Evolutionary conservation across 768 basidiomycete genomes (phyloP).

Genomic region (Gelatoporia subvermispora): DNA sequence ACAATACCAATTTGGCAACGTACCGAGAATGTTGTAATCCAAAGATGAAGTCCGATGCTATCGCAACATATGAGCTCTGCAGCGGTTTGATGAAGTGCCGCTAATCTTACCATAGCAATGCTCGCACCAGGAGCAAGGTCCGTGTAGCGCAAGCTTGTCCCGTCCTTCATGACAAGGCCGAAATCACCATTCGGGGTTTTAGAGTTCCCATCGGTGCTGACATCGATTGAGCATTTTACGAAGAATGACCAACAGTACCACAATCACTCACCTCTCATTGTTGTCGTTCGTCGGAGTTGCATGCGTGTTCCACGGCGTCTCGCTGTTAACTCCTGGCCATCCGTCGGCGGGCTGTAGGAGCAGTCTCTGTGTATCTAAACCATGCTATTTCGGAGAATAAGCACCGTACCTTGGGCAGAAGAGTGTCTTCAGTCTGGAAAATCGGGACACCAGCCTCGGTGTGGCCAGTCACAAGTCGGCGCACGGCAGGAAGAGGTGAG

Average conservation of each 20-base stretch:
- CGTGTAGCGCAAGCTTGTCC: slow-evolving; percentile 47
- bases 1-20: slow-evolving; percentile 9
- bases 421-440: slow-evolving; percentile 33
- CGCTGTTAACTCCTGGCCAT: slow-evolving; percentile 28
- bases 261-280: slow-evolving; percentile 34
- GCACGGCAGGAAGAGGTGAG: slow-evolving; percentile 32
- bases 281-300: slow-evolving; percentile 52
- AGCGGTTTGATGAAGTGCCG: not conserved
- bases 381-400: slow-evolving; percentile 1
- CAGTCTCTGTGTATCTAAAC: not conserved
- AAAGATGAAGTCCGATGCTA: slow-evolving; percentile 48
- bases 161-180: slow-evolving; percentile 38
- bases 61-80: slow-evolving; percentile 21
- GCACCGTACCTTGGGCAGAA: slow-evolving; percentile 20
- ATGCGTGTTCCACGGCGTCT: slow-evolving; percentile 45
- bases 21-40: slow-evolving; percentile 58
- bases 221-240: not conserved
- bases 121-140: slow-evolving; percentile 49
- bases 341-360: slow-evolving; percentile 16
- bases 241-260: not conserved
- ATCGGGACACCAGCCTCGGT: slow-evolving; percentile 35
- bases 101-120: slow-evolving; percentile 41
- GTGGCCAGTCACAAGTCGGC: slow-evolving; percentile 51
- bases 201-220: slow-evolving; percentile 47
- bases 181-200: slow-evolving; percentile 35